Conservation (phyloP, 225 moss, liverwort and hornwort genomes). For the Sphagnum tenellum region DNA sequence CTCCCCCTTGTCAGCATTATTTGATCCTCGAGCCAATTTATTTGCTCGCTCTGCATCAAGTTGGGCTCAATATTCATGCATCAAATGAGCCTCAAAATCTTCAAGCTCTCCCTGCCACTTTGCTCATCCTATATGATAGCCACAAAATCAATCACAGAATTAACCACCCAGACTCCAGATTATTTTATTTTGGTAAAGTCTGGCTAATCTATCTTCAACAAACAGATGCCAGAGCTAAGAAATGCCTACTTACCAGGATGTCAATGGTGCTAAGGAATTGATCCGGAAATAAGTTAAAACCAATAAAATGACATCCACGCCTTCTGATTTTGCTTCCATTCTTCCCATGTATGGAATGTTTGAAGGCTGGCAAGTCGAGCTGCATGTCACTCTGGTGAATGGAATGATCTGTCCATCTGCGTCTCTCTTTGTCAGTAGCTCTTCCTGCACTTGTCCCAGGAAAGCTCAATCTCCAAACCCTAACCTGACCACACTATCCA, state of each 20-base stretch:
- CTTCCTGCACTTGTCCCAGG: slow-evolving; percentile 30
- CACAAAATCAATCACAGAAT: too few species aligned
- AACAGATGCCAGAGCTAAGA: background rate
- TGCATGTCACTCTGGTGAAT: slow-evolving; percentile 99
- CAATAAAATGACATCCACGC: slow-evolving; percentile 10
- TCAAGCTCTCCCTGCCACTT: slow-evolving; percentile 93
- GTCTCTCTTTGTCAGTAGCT: slow-evolving; percentile 99
- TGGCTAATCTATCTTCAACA: too few species aligned
- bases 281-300: background rate
- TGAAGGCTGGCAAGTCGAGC: slow-evolving; percentile 99
- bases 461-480: background rate
- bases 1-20: slow-evolving; percentile 74
- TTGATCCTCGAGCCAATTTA: slow-evolving; percentile 89
- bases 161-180: too few species aligned
- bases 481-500: too few species aligned
- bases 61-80: slow-evolving; percentile 98
- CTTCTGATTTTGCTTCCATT: slow-evolving; percentile 99
- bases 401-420: slow-evolving; percentile 99
- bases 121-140: slow-evolving; percentile 66
- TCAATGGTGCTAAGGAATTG: too few species aligned
- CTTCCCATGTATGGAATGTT: slow-evolving; percentile 99
- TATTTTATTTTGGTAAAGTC: too few species aligned
- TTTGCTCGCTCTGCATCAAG: slow-evolving; percentile 95
- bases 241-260: background rate
- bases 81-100: slow-evolving; percentile 88